Evolutionary conservation across 2,329 filamentous ascomycete genomes (phyloP), one percentile per base, ranked within the genome.

Genomic region (Diaporthe sp.): DNA sequence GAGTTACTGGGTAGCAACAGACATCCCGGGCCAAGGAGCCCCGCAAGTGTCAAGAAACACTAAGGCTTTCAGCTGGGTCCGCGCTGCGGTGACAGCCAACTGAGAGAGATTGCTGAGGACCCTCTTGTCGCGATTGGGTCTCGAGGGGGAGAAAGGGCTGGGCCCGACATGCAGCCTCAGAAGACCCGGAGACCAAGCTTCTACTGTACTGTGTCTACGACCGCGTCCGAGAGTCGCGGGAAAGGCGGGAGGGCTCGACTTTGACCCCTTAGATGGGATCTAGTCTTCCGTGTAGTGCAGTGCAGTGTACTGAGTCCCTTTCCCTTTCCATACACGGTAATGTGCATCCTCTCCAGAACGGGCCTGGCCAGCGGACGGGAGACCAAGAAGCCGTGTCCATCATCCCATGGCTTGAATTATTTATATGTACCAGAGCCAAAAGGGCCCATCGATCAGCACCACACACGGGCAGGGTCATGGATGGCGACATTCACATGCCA

Each of bases 11-110:
- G 65, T 39, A 53, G 65, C 34, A 70, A 15, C 65, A 70, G 13
- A 70, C n/a, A 20, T 22, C 8, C 65, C 34, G 65, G 65, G 65
- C 65, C 65, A 65, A 55, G 49, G 25, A 28, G 37, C 34, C 58
- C 58, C 71, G 49, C 71, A 65, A 61, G 55, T 65, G 71, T 63
- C 44, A 72, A 63, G 31, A n/a, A 72, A 42, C 47, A 72, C 71
- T 44, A 72, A 61, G 70, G 15, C 55, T 61, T 51, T 72, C 70
- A 72, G 70, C 70, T 72, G 57, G 71, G 39, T 28, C 70, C 71
- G 47, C 71, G 47, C 31, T 7, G 44, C 22, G 71, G 58, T 63
- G 57, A 72, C 49, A 72, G 71, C 71, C 57, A 42, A 42, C 47
- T 28, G 47, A 31, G 65, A 61, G 65, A 70, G 61, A 39, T 68